Conservation (phyloP, 2,329 filamentous ascomycete species). For the Canariomyces notabilis region DNA sequence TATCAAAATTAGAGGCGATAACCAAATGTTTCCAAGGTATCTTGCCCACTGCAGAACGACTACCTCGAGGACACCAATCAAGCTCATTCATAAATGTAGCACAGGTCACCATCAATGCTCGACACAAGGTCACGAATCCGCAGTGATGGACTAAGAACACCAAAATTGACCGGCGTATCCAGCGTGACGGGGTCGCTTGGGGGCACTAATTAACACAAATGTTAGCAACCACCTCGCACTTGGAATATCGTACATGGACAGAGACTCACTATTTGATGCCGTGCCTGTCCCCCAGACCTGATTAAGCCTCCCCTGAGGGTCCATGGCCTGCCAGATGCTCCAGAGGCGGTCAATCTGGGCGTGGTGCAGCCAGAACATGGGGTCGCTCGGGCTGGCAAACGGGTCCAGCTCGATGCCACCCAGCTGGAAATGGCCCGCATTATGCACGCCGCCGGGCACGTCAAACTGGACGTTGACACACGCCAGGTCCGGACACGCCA, state of each 20-base stretch:
- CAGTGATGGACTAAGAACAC: constrained; percentile 13
- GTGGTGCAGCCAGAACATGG: constrained; percentile 21
- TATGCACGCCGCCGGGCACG: constrained; percentile 11
- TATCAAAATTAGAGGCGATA: background rate
- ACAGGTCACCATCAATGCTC: constrained; percentile 28
- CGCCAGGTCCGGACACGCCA: constrained; percentile 9
- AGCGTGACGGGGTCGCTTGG: constrained; percentile 16
- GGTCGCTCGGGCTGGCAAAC: constrained; percentile 18
- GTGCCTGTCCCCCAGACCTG: constrained; percentile 18
- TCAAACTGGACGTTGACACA: constrained; percentile 11
- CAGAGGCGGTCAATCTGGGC: constrained; percentile 20
- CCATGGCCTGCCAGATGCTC: constrained; percentile 20
- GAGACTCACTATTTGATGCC: constrained; percentile 15
- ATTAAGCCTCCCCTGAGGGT: constrained; percentile 2
- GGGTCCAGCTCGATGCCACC: constrained; percentile 13
- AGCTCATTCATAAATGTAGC: constrained; percentile 26
- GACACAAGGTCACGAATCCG: constrained; percentile 26
- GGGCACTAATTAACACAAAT: constrained; percentile 9
- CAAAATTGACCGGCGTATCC: constrained; percentile 15
- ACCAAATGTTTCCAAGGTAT: background rate
- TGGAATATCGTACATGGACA: too few relatives aligned
- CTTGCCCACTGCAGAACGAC: background rate
- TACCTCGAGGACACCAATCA: background rate
- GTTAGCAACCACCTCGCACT: constrained; percentile 3
- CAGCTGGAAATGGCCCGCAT: constrained; percentile 16